Evolutionary conservation across 2,329 filamentous ascomycete genomes (phyloP).

Genomic region (Canariomyces notabilis): DNA sequence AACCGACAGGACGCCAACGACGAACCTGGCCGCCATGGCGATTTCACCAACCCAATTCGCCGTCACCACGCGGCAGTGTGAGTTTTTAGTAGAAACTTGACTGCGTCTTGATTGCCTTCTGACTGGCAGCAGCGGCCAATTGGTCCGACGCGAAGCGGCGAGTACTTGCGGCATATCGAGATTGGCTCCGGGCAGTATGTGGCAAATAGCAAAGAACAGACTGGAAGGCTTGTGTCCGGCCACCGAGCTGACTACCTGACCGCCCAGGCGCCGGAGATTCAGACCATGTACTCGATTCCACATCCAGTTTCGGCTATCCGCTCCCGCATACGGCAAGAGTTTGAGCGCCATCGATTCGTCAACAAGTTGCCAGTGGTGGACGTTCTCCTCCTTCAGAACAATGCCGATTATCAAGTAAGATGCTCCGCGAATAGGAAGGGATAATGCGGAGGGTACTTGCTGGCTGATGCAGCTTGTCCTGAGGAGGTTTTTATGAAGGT

Average conservation of each 20-base stretch:
- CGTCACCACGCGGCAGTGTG: constrained; percentile 72
- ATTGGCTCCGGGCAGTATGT: constrained; percentile 95
- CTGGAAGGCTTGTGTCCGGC: neutral
- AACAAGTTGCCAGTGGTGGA: constrained; percentile 85
- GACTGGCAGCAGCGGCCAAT: constrained; percentile 64
- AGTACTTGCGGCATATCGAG: constrained; percentile 84
- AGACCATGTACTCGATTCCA: constrained; percentile 92
- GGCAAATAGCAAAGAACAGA: neutral
- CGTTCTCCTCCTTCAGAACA: constrained; percentile 82
- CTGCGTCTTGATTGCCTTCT: constrained; percentile 27
- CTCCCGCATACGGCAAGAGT: constrained; percentile 93
- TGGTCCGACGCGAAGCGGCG: constrained; percentile 83
- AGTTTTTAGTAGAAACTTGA: constrained; percentile 31
- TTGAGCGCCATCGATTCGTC: constrained; percentile 91
- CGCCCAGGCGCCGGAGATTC: constrained; percentile 83
- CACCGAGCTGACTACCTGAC: neutral
- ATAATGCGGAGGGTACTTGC: neutral
- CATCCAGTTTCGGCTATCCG: constrained; percentile 82
- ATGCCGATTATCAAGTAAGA: constrained; percentile 86
- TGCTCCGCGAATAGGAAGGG: constrained; percentile 2
- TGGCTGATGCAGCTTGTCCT: no score
- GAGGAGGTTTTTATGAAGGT: no score
- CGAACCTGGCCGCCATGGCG: constrained; percentile 57
- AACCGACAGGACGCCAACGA: constrained; percentile 27
- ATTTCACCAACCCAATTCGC: constrained; percentile 93